phyloP scores from a whole-genome alignment of 805 yeast genomes.

The Wickerhamiella shivajii region DNA sequence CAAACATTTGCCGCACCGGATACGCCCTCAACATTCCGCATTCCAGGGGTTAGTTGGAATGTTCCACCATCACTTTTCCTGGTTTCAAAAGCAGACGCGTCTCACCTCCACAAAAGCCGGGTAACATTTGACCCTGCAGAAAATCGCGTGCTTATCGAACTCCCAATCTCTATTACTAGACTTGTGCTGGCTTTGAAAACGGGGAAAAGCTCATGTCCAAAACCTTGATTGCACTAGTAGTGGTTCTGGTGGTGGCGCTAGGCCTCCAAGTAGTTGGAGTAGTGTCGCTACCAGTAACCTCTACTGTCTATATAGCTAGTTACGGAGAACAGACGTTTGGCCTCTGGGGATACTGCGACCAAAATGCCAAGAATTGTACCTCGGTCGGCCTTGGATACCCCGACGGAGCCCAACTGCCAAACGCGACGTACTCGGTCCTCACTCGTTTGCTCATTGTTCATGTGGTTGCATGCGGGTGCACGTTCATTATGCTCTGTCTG shows the following conservation, averaged over 20 bases:
- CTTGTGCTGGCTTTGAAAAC: too few species aligned
- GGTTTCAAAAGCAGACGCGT: too few species aligned
- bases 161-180: too few species aligned
- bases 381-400: slow-evolving; percentile 31
- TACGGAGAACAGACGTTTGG: slow-evolving; percentile 43
- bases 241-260: slow-evolving; percentile 35
- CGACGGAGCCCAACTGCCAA: slow-evolving; percentile 33
- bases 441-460: slow-evolving; percentile 53
- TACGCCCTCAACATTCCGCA: too few species aligned
- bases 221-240: slow-evolving; percentile 15
- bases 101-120: too few species aligned
- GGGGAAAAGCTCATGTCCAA: slow-evolving; percentile 8
- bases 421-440: slow-evolving; percentile 44
- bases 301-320: slow-evolving; percentile 33
- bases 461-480: slow-evolving; percentile 45
- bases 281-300: slow-evolving; percentile 45
- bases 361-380: slow-evolving; percentile 27
- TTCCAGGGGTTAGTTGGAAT: too few species aligned
- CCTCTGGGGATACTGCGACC: slow-evolving; percentile 52
- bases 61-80: too few species aligned
- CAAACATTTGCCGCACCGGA: too few species aligned
- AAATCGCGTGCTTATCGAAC: too few species aligned
- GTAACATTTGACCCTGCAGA: too few species aligned
- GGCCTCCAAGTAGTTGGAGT: slow-evolving; percentile 46
- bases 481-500: slow-evolving; percentile 32